These are phyloP conservation scores for Taiozyma onychis DNA, from an alignment of 1,139 yeast genomes.

Conservation along the genomic window DNA sequence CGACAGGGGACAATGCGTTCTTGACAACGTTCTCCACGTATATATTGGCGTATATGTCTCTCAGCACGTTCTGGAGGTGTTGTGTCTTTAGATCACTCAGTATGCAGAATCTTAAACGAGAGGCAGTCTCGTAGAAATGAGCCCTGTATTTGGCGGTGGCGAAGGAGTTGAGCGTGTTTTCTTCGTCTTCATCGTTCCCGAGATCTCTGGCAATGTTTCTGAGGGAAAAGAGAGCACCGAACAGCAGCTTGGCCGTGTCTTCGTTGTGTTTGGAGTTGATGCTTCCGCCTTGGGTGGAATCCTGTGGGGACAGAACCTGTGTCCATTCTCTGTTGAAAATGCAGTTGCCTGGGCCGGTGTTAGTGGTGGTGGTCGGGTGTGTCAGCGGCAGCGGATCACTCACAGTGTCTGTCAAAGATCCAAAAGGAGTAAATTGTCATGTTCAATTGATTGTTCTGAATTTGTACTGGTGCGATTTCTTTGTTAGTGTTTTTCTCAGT, in stretches of 20 bases:
- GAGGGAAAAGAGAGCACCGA: slow-evolving; percentile 82
- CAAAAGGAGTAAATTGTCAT: slow-evolving; percentile 76
- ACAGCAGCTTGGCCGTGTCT: slow-evolving; percentile 70
- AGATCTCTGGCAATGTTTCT: slow-evolving; percentile 68
- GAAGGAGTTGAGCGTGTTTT: slow-evolving; percentile 57
- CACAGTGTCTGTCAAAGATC: slow-evolving; percentile 85
- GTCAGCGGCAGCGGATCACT: slow-evolving; percentile 13
- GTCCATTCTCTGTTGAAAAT: slow-evolving; percentile 64
- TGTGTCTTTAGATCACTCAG: slow-evolving; percentile 65
- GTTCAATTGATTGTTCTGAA: neutral
- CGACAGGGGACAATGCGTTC: slow-evolving; percentile 54
- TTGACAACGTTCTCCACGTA: slow-evolving; percentile 67
- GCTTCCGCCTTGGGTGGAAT: slow-evolving; percentile 31
- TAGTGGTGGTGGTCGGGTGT: neutral
- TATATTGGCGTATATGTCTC: slow-evolving; percentile 60
- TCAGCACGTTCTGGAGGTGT: slow-evolving; percentile 53
- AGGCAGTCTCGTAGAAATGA: slow-evolving; percentile 75
- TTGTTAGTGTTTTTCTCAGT: neutral
- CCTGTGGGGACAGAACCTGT: slow-evolving; percentile 16
- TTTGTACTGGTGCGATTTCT: neutral
- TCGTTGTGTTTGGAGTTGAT: slow-evolving; percentile 54
- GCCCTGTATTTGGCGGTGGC: slow-evolving; percentile 70
- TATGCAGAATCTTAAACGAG: slow-evolving; percentile 71
- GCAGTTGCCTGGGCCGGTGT: slow-evolving; percentile 41
- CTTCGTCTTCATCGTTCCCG: slow-evolving; percentile 31